phyloP scores from a whole-genome alignment of 75 land plant species.

The Pseudotsuga menziesii region DNA sequence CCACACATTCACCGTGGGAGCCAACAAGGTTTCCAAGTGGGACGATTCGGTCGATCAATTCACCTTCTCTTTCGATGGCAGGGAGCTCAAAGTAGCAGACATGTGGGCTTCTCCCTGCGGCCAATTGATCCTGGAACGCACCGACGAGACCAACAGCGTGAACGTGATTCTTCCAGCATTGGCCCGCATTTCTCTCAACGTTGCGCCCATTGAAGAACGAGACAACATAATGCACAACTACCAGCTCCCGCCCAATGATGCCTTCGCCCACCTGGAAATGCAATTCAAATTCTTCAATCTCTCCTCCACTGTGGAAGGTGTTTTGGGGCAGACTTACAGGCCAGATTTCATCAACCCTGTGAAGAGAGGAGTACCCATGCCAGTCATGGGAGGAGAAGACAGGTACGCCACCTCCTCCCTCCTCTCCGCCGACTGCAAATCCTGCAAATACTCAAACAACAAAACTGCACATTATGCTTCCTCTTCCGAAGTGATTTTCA shows the following conservation, averaged over 20 bases:
- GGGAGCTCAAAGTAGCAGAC: slow-evolving; percentile 21
- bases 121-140: slow-evolving; percentile 45
- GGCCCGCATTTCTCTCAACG: slow-evolving; percentile 32
- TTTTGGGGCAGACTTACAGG: slow-evolving; percentile 48
- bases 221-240: slow-evolving; percentile 57
- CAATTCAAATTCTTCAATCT: slow-evolving; percentile 55
- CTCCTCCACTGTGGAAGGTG: slow-evolving; percentile 40
- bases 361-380: slow-evolving; percentile 50
- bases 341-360: slow-evolving; percentile 40
- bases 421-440: slow-evolving; percentile 20
- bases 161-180: slow-evolving; percentile 31
- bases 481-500: background rate
- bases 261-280: slow-evolving; percentile 67
- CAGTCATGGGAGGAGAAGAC: slow-evolving; percentile 50
- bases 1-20: slow-evolving; percentile 22
- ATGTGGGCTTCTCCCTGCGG: slow-evolving; percentile 21
- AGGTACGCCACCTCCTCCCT: slow-evolving; percentile 24
- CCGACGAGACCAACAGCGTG: slow-evolving; percentile 39
- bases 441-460: background rate
- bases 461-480: too few relatives aligned
- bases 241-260: slow-evolving; percentile 42
- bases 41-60: slow-evolving; percentile 37
- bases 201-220: slow-evolving; percentile 39
- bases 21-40: slow-evolving; percentile 25
- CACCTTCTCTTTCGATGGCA: slow-evolving; percentile 37